Percentiles rank a stretch among this genome's conserved stretches.
phyloP scores from a whole-genome alignment of 169 alveolate species.

The Plasmodium yoelii region DNA sequence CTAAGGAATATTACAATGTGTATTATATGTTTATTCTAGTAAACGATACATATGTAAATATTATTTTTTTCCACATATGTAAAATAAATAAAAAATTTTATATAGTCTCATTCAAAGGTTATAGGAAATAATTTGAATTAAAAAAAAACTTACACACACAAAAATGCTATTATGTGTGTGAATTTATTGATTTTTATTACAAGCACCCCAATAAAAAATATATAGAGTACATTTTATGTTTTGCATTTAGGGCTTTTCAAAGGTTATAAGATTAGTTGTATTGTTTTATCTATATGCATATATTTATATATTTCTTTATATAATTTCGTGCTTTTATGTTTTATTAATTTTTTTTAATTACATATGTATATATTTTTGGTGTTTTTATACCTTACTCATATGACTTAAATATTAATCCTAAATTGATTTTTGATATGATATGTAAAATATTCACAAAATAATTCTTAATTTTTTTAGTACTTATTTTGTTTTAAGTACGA shows the following conservation, averaged over 20 bases:
- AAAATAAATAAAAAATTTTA: background rate
- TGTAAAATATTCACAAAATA: background rate
- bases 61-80: background rate
- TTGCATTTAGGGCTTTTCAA: conserved; percentile 5
- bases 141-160: conserved; percentile 14
- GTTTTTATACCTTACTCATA: background rate
- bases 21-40: conserved; percentile 29
- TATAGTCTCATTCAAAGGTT: conserved; percentile 4
- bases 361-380: conserved; percentile 12
- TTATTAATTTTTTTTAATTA: background rate
- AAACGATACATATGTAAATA: background rate
- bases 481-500: conserved; percentile 1
- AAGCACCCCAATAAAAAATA: conserved; percentile 13
- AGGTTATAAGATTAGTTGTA: conserved; percentile 2
- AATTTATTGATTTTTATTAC: conserved; percentile 1
- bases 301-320: background rate
- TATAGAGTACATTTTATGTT: conserved; percentile 14
- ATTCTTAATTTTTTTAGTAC: background rate
- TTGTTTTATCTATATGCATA: background rate
- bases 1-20: conserved; percentile 9
- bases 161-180: background rate
- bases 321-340: background rate
- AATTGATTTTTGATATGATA: conserved; percentile 3
- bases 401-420: conserved; percentile 3
- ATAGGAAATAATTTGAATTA: conserved; percentile 18